Evolutionary conservation across 1,284 basidiomycete species (phyloP).

Genomic region (Meira miltonrushii): DNA sequence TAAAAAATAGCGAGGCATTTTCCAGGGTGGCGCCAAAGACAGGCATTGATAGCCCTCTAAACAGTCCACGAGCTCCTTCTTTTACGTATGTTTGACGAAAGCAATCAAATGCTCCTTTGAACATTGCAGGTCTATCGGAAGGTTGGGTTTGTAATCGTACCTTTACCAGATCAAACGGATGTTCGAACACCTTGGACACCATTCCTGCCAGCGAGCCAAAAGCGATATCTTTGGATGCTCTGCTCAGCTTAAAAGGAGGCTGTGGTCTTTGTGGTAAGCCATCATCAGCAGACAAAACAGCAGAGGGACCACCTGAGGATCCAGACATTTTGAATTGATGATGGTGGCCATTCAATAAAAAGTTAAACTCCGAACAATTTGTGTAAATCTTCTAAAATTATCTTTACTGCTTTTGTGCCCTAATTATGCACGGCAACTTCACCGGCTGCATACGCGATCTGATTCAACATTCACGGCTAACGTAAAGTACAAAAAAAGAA

Average conservation of each 20-base stretch:
- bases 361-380: no score
- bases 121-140: conserved; percentile 16
- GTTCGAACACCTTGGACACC: conserved; percentile 49
- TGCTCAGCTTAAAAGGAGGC: conserved; percentile 20
- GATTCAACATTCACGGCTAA: no score
- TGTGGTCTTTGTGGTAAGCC: no score
- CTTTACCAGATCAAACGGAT: conserved; percentile 51
- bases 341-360: no score
- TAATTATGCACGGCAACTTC: no score
- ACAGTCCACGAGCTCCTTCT: conserved; percentile 47
- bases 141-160: conserved; percentile 49
- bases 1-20: conserved; percentile 79
- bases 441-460: no score
- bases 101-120: conserved; percentile 32
- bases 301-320: no score
- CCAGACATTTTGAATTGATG: no score
- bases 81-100: conserved; percentile 38
- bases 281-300: no score
- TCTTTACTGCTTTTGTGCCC: no score
- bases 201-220: conserved; percentile 50
- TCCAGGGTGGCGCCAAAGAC: conserved; percentile 84
- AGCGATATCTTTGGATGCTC: conserved; percentile 44
- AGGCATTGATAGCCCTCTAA: conserved; percentile 71
- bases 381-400: no score
- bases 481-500: no score